Conservation (phyloP, 2,329 filamentous ascomycete genomes). For the Cordyceps farinosa region DNA sequence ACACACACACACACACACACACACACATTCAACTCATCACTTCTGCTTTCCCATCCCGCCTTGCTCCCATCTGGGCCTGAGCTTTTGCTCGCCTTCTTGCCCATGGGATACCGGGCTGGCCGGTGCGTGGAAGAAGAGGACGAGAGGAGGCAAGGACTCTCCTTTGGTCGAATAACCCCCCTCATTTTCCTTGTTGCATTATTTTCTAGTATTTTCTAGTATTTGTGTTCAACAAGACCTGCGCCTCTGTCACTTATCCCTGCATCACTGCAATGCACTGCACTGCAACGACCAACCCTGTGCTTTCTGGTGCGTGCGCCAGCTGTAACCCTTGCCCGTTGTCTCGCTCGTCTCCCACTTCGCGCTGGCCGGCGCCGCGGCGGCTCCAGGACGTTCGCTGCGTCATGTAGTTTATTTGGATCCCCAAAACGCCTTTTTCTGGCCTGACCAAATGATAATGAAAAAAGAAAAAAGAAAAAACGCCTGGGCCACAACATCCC, state of each 20-base stretch:
- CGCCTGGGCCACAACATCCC: no score
- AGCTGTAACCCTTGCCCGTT: not conserved
- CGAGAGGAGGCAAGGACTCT: not conserved
- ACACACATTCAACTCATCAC: no score
- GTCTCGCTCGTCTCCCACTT: conserved; percentile 5
- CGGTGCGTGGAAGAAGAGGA: conserved; percentile 2
- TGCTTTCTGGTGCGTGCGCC: conserved; percentile 10
- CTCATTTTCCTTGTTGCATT: not conserved
- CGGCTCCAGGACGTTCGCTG: not conserved
- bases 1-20: not conserved
- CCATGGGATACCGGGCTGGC: conserved; percentile 4
- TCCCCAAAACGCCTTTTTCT: no score
- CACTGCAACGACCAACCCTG: not conserved
- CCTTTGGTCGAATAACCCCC: not conserved
- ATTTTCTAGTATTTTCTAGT: not conserved
- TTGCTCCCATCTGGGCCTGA: not conserved
- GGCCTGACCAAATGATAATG: no score
- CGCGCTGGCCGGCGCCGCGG: conserved; percentile 5
- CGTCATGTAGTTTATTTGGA: not conserved
- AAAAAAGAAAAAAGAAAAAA: no score
- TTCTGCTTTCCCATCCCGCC: not conserved
- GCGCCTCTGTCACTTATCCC: not conserved
- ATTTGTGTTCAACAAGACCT: not conserved
- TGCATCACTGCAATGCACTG: not conserved
- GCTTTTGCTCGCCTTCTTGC: not conserved